These are phyloP conservation scores for Aspergillus sp. DNA, from an alignment of 2,329 filamentous ascomycete genomes.

Conservation along the genomic window DNA sequence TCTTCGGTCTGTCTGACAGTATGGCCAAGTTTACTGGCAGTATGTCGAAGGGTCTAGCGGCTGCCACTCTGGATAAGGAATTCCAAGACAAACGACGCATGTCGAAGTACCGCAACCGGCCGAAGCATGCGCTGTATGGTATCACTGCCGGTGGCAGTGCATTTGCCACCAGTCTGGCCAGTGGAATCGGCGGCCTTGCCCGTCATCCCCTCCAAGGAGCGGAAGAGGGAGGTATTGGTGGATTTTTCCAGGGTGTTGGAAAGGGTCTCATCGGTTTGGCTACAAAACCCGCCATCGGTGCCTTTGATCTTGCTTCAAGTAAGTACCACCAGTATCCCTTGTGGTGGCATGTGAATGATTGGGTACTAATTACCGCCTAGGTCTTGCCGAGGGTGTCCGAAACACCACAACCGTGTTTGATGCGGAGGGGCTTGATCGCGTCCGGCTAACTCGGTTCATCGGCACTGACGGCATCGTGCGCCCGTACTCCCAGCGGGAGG, in stretches of 20 bases:
- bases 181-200: constrained; percentile 88
- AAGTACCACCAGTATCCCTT: constrained; percentile 15
- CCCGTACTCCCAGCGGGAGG: constrained; percentile 91
- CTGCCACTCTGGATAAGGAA: constrained; percentile 94
- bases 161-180: constrained; percentile 86
- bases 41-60: constrained; percentile 92
- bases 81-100: constrained; percentile 96
- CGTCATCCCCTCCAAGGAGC: constrained; percentile 93
- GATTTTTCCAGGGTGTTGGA: constrained; percentile 96
- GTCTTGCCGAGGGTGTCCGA: constrained; percentile 93
- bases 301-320: constrained; percentile 92
- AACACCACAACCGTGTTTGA: constrained; percentile 99
- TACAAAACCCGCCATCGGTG: constrained; percentile 94
- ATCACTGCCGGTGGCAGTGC: constrained; percentile 95
- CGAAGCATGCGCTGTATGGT: constrained; percentile 95
- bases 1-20: constrained; percentile 95
- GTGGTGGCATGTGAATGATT: neutral
- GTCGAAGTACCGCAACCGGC: constrained; percentile 85
- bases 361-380: constrained; percentile 23
- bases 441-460: constrained; percentile 90
- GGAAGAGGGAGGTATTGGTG: constrained; percentile 88
- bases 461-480: constrained; percentile 89
- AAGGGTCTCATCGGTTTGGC: constrained; percentile 93
- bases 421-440: constrained; percentile 86
- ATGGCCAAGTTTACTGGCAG: constrained; percentile 97